phyloP scores from a whole-genome alignment of 768 basidiomycete species.

The Mycena olivaceomarginata region DNA sequence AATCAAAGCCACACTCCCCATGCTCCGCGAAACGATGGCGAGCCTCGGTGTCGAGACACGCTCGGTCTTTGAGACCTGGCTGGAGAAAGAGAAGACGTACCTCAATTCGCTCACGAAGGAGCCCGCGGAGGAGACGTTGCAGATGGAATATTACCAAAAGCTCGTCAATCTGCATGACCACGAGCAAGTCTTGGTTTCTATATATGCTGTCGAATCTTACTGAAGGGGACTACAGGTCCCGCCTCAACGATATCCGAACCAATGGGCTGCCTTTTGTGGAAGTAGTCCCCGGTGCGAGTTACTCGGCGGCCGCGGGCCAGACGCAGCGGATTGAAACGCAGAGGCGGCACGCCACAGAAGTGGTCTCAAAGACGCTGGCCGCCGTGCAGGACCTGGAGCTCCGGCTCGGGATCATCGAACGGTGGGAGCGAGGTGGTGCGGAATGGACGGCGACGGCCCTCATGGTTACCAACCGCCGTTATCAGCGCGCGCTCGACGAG shows the following conservation, averaged over 20 bases:
- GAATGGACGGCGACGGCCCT: slow-evolving; percentile 43
- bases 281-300: too few relatives aligned
- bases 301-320: background rate
- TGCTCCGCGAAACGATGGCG: background rate
- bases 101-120: slow-evolving; percentile 36
- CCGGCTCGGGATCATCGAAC: background rate
- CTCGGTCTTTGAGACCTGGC: background rate
- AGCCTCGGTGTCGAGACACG: background rate
- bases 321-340: slow-evolving; percentile 26
- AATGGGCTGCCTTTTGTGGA: too few relatives aligned
- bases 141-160: slow-evolving; percentile 40
- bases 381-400: slow-evolving; percentile 28
- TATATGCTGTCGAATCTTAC: too few relatives aligned
- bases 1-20: background rate
- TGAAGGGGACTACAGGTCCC: too few relatives aligned
- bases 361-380: slow-evolving; percentile 14
- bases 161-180: slow-evolving; percentile 23
- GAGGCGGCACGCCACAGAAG: slow-evolving; percentile 40
- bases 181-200: too few relatives aligned
- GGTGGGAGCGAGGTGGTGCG: background rate
- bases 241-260: too few relatives aligned
- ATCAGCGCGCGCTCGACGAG: slow-evolving; percentile 42
- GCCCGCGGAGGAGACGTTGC: slow-evolving; percentile 21
- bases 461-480: slow-evolving; percentile 30
- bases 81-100: slow-evolving; percentile 36